Evolutionary conservation across 2,329 filamentous ascomycete species (phyloP), one percentile per base, ranked within the genome.

Genomic region (Alternaria atra): DNA sequence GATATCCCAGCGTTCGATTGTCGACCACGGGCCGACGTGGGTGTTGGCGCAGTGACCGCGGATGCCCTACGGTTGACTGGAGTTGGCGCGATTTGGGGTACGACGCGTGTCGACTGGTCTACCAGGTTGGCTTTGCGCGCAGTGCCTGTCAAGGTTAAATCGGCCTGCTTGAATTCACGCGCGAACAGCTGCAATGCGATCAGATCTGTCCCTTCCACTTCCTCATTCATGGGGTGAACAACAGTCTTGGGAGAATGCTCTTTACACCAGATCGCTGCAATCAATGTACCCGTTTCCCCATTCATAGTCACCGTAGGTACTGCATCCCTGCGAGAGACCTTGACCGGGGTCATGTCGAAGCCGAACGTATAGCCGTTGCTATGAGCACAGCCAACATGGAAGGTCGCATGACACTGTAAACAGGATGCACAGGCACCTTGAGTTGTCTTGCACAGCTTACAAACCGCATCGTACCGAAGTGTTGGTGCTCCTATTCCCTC

Each of bases 131-230:
- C 94, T 79, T 97, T 97, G 55, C 95, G 90, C 23, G 95, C 92
- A 17, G 94, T 97, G 29, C 95, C 95, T 2, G 94, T 97, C 69
- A 97, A 82, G 3, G 91, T 88, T 40, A 94, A 86, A 75, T 99
- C 95, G 8, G 95, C 94, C 80, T 98, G 94, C 79, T 99, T 99
- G 83, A 93, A 97, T 59, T 90, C 93, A 68, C 90, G 90, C 44
- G 91, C 92, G 76, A 91, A 99, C 27, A 97, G 84, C 77, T 97
- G 93, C 51, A 99, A 81, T 9, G 92, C 93, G 69, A 90, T 96
- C 54, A 89, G 80, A n/a, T 89, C 89, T n/a, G 84, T 84, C 20
- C 90, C 88, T 56, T 90, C 88, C 10, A 91, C 89, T 23, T 87
- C 77, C 67, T 97, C 93, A 64, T 91, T 86, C 83, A 97, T 92